Evolutionary conservation across 2,329 filamentous ascomycete genomes (phyloP).

Genomic region (Tolypocladium ovalisporum): DNA sequence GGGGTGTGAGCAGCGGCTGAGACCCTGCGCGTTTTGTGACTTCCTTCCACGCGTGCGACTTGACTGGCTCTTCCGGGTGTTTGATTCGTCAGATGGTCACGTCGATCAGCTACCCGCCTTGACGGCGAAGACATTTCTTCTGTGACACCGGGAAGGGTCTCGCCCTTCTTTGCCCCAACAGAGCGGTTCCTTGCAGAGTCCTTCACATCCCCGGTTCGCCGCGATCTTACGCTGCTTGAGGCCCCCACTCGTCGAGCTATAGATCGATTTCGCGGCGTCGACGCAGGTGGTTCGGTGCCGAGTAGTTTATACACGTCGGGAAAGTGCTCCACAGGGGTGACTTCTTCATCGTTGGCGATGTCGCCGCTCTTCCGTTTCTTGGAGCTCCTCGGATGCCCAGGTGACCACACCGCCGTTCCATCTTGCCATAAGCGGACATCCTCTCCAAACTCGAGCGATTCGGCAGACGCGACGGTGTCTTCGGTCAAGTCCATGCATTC

Average conservation of each 20-base stretch:
- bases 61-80: slow-evolving; percentile 7
- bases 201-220: slow-evolving; percentile 8
- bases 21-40: slow-evolving; percentile 8
- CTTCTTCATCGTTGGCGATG: slow-evolving; percentile 23
- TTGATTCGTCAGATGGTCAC: background rate
- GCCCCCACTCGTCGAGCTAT: slow-evolving; percentile 10
- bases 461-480: slow-evolving; percentile 20
- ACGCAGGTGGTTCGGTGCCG: slow-evolving; percentile 25
- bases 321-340: slow-evolving; percentile 33
- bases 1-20: background rate
- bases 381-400: slow-evolving; percentile 24
- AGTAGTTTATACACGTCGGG: slow-evolving; percentile 42
- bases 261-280: slow-evolving; percentile 20
- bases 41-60: slow-evolving; percentile 1
- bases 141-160: slow-evolving; percentile 7
- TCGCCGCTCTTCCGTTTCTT: slow-evolving; percentile 44
- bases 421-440: slow-evolving; percentile 32
- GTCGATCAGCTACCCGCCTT: slow-evolving; percentile 7
- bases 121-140: slow-evolving; percentile 15
- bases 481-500: slow-evolving; percentile 30
- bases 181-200: slow-evolving; percentile 2
- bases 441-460: slow-evolving; percentile 23
- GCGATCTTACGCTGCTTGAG: slow-evolving; percentile 7
- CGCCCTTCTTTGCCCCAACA: background rate
- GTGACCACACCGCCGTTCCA: slow-evolving; percentile 26